These are phyloP conservation scores for Fusarium circinatum DNA, from an alignment of 2,329 filamentous ascomycete genomes.

Conservation along the genomic window DNA sequence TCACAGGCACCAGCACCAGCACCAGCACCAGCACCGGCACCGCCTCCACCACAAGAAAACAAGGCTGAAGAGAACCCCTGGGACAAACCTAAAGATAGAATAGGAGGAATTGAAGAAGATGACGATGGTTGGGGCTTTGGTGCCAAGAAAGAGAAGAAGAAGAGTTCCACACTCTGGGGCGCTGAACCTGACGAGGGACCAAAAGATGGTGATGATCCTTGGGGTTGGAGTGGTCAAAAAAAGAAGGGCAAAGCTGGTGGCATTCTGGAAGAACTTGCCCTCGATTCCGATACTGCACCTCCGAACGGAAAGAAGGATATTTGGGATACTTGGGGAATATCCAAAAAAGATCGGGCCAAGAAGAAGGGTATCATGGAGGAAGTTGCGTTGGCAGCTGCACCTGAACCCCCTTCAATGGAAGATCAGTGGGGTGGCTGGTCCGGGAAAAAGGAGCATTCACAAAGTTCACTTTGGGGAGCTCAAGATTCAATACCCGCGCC, in stretches of 20 bases:
- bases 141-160: slow-evolving; percentile 56
- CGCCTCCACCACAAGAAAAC: slow-evolving; percentile 25
- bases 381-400: slow-evolving; percentile 25
- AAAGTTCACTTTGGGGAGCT: slow-evolving; percentile 40
- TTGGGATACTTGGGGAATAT: slow-evolving; percentile 47
- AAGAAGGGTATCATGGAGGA: slow-evolving; percentile 47
- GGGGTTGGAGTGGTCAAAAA: slow-evolving; percentile 51
- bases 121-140: slow-evolving; percentile 48
- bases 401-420: slow-evolving; percentile 40
- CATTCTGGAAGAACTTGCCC: slow-evolving; percentile 24
- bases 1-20: slow-evolving; percentile 52
- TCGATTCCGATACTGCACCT: slow-evolving; percentile 40
- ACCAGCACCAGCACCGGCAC: slow-evolving; percentile 54
- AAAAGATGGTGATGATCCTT: slow-evolving; percentile 46
- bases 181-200: slow-evolving; percentile 46
- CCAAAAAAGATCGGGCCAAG: slow-evolving; percentile 48
- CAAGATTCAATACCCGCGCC: slow-evolving; percentile 33
- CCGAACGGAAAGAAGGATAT: slow-evolving; percentile 45
- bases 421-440: slow-evolving; percentile 45
- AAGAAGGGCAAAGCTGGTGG: slow-evolving; percentile 49
- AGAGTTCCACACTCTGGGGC: slow-evolving; percentile 50
- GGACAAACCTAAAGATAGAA: slow-evolving; percentile 59
- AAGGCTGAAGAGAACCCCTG: slow-evolving; percentile 56
- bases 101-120: slow-evolving; percentile 7
- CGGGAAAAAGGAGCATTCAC: slow-evolving; percentile 47